Evolutionary conservation across 2,329 filamentous ascomycete genomes (phyloP).

Genomic region (Orbilia quercus): DNA sequence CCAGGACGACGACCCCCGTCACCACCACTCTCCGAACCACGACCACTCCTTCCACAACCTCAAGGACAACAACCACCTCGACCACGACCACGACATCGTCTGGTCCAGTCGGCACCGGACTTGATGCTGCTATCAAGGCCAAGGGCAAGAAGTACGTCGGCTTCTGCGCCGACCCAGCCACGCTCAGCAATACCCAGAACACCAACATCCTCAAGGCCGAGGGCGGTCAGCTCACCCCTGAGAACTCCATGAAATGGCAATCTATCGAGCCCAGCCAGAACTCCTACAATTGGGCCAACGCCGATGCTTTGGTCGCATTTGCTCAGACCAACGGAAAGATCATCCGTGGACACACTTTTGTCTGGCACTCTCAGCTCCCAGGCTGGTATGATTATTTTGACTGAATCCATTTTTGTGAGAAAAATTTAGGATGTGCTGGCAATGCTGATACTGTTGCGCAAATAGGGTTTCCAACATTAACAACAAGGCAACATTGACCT

Average conservation of each 20-base stretch:
- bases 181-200: constrained; percentile 67
- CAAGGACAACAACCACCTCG: constrained; percentile 6
- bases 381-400: constrained; percentile 23
- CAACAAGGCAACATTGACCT: constrained; percentile 68
- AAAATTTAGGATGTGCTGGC: not conserved
- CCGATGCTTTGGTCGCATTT: constrained; percentile 72
- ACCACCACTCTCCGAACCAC: constrained; percentile 20
- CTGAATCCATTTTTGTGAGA: no score
- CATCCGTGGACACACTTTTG: constrained; percentile 74
- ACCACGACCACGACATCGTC: constrained; percentile 14
- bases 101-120: constrained; percentile 66
- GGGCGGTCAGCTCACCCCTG: constrained; percentile 74
- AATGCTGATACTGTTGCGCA: constrained; percentile 65
- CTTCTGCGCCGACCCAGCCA: constrained; percentile 69
- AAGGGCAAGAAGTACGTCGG: constrained; percentile 76
- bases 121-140: constrained; percentile 70
- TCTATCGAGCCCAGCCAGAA: constrained; percentile 64
- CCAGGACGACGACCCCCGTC: constrained; percentile 3
- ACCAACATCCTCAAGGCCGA: constrained; percentile 71
- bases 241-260: constrained; percentile 80
- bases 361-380: constrained; percentile 73
- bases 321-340: constrained; percentile 70
- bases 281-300: constrained; percentile 69
- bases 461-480: constrained; percentile 69
- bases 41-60: constrained; percentile 18